Percentiles rank a stretch among this genome's conserved stretches.
Conservation (phyloP, 2,329 filamentous ascomycete genomes). For the Hypomyces rosellus region DNA sequence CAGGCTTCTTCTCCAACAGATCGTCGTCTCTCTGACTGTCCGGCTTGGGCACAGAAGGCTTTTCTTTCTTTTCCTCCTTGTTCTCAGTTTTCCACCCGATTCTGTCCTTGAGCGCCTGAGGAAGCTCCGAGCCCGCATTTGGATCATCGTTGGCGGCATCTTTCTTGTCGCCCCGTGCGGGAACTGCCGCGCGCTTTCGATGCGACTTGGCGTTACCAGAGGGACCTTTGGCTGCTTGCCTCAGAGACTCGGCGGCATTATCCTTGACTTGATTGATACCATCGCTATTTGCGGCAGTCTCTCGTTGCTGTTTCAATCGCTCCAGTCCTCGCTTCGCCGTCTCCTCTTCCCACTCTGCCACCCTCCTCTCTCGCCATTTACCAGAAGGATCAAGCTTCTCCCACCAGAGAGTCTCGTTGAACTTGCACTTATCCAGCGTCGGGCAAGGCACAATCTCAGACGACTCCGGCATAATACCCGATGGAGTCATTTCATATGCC, state of each 20-base stretch:
- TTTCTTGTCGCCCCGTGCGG: slow-evolving; percentile 10
- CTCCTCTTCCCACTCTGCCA: slow-evolving; percentile 39
- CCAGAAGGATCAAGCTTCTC: slow-evolving; percentile 41
- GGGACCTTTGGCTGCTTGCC: slow-evolving; percentile 2
- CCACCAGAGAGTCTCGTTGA: slow-evolving; percentile 44
- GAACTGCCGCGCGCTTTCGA: slow-evolving; percentile 15
- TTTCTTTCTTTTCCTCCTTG: neutral
- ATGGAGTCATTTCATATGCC: slow-evolving; percentile 56
- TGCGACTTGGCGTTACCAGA: neutral
- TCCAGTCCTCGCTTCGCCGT: slow-evolving; percentile 26
- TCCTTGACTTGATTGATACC: slow-evolving; percentile 1
- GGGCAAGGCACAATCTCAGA: slow-evolving; percentile 41
- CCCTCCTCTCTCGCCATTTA: slow-evolving; percentile 35
- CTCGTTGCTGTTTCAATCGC: slow-evolving; percentile 3
- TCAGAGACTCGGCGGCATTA: slow-evolving; percentile 4
- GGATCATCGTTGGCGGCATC: slow-evolving; percentile 16
- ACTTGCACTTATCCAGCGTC: slow-evolving; percentile 41
- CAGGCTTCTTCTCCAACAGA: neutral
- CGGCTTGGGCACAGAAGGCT: neutral
- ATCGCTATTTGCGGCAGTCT: slow-evolving; percentile 1
- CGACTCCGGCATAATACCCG: slow-evolving; percentile 60
- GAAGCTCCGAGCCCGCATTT: slow-evolving; percentile 24
- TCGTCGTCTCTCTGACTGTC: neutral
- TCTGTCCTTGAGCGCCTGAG: slow-evolving; percentile 27
- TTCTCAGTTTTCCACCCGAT: slow-evolving; percentile 15